Conservation (phyloP, 495 filamentous ascomycete species). For the Xeromyces bisporus region DNA sequence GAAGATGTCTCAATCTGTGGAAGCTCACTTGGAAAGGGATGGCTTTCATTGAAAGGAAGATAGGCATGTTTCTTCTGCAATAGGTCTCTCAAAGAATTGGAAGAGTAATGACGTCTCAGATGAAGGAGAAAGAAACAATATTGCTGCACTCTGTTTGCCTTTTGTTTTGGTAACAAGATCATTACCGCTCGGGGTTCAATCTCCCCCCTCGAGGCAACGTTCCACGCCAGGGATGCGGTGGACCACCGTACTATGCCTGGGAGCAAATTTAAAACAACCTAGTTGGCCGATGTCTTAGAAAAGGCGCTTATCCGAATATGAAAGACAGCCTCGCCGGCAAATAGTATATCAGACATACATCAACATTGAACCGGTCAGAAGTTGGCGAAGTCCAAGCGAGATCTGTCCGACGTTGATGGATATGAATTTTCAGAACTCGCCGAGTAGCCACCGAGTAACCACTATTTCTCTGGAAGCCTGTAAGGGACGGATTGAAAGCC, state of each 20-base stretch:
- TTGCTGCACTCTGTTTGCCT: constrained; percentile 8
- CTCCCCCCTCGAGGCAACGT: constrained; percentile 6
- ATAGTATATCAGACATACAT: constrained; percentile 10
- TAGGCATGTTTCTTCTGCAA: constrained; percentile 1
- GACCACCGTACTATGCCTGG: constrained; percentile 3
- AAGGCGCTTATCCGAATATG: constrained; percentile 5
- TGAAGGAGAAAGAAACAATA: constrained; percentile 3
- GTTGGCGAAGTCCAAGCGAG: too few relatives aligned
- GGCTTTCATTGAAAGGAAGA: constrained; percentile 3
- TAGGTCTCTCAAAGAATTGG: constrained; percentile 5
- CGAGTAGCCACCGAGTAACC: background rate
- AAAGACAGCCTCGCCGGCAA: constrained; percentile 7
- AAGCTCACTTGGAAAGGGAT: constrained; percentile 1
- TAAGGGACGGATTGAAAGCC: constrained; percentile 1
- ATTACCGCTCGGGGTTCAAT: constrained; percentile 3
- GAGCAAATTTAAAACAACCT: constrained; percentile 7
- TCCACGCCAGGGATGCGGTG: constrained; percentile 10
- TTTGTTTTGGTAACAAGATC: constrained; percentile 1
- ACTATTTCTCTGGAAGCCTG: constrained; percentile 4
- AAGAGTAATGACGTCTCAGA: constrained; percentile 6
- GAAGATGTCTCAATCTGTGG: constrained; percentile 2
- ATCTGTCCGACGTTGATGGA: too few relatives aligned
- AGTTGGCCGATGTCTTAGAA: constrained; percentile 12
- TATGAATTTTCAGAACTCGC: background rate
- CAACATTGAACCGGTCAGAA: background rate